phyloP scores from a whole-genome alignment of 164 flowering plant species.

The Saururus chinensis region DNA sequence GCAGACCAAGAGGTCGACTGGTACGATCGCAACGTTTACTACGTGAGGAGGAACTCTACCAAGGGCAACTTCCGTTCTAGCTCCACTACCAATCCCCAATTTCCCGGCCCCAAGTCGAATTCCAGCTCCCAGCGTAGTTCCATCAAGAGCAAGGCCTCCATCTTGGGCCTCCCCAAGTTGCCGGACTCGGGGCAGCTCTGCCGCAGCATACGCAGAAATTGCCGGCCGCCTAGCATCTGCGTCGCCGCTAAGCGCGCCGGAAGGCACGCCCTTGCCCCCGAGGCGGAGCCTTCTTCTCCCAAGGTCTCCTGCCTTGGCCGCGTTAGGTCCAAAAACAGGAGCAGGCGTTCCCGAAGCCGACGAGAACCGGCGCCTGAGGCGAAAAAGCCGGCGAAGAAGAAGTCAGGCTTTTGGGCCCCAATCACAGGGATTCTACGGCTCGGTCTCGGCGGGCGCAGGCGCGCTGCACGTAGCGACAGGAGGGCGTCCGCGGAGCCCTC shows the following conservation, averaged over 20 bases:
- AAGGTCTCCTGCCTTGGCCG: conserved; percentile 81
- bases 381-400: not conserved
- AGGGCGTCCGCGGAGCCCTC: not conserved
- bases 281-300: conserved; percentile 64
- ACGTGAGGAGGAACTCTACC: conserved; percentile 17
- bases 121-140: conserved; percentile 45
- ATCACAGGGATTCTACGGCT: not conserved
- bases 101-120: conserved; percentile 10
- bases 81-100: not conserved
- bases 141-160: conserved; percentile 28
- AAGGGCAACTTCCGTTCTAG: too few relatives aligned
- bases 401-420: not conserved
- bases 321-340: conserved; percentile 48
- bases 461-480: not conserved
- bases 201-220: conserved; percentile 17
- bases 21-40: conserved; percentile 15
- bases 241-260: conserved; percentile 40
- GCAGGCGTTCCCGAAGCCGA: conserved; percentile 4
- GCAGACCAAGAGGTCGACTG: conserved; percentile 21
- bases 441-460: not conserved
- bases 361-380: not conserved
- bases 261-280: conserved; percentile 15
- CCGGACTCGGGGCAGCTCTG: conserved; percentile 30
- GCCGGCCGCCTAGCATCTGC: conserved; percentile 13
- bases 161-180: conserved; percentile 55